Conservation (phyloP, 1,139 yeast species). For the Yamadazyma siamensis region DNA sequence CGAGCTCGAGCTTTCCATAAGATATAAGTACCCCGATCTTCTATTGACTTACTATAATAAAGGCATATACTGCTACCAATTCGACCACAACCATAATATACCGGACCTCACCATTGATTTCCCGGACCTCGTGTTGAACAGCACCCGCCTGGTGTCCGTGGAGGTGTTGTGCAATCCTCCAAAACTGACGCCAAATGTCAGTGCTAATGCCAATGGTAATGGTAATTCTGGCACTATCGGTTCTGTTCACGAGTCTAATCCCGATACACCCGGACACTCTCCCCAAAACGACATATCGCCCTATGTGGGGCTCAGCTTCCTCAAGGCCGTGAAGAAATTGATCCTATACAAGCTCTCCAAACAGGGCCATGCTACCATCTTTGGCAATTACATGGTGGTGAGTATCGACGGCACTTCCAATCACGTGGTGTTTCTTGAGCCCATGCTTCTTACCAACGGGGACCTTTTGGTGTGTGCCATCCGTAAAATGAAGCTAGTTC, state of each 20-base stretch:
- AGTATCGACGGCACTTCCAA: slow-evolving; percentile 14
- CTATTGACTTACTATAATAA: slow-evolving; percentile 59
- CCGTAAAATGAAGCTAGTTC: slow-evolving; percentile 22
- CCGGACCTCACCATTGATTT: slow-evolving; percentile 32
- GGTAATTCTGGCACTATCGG: slow-evolving; percentile 8
- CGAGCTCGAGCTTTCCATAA: slow-evolving; percentile 57
- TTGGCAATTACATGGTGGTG: slow-evolving; percentile 52
- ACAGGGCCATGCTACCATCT: slow-evolving; percentile 38
- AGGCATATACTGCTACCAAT: slow-evolving; percentile 54
- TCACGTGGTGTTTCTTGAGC: slow-evolving; percentile 49
- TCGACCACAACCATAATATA: slow-evolving; percentile 36
- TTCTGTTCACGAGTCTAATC: not conserved
- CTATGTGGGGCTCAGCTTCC: slow-evolving; percentile 51
- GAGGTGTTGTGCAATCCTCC: slow-evolving; percentile 18
- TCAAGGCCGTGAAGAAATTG: slow-evolving; percentile 59
- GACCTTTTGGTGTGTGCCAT: slow-evolving; percentile 38
- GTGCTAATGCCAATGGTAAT: too few relatives aligned
- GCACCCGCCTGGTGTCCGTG: slow-evolving; percentile 24
- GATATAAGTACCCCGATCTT: slow-evolving; percentile 49
- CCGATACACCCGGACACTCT: slow-evolving; percentile 1
- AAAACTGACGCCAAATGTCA: too few relatives aligned
- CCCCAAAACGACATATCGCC: slow-evolving; percentile 25
- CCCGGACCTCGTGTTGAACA: slow-evolving; percentile 31
- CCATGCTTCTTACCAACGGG: slow-evolving; percentile 51
- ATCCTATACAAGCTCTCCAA: slow-evolving; percentile 45